Base-by-base conservation (phyloP, 306 rosid species). In the Sechiopsis laciniata region DNA sequence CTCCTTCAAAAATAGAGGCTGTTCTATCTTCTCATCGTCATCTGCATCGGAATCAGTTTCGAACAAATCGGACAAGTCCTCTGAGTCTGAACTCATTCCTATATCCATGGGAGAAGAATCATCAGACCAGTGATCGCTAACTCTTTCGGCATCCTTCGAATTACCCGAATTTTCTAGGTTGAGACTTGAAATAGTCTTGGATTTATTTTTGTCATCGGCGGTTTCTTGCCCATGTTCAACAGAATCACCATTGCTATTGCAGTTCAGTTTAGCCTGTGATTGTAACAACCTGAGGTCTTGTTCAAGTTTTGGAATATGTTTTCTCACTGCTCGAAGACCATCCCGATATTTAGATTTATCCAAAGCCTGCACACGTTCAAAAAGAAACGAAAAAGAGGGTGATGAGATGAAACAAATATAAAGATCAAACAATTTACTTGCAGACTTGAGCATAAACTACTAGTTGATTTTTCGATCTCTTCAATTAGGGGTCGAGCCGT, bases 311-410 rank as follows among this genome's bases (percentile, higher is more conserved):
- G 97, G 98, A 73, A 90, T 89, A 57, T 87, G 64, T 80, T 84
- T 89, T 80, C 95, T 84, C 68, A 94, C 92, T 70, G 97, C 92
- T 16, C 92, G 88, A 51, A 94, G 95, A 71, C 89, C 91, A 76
- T 94, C 99, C 83, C 86, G 76, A 37, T 89, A 85, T 78, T 87
- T 94, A 62, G 99, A 94, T 86, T 94, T 91, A 82, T 91, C 97
- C 87, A 94, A 81, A 82, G 96, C 99, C 98, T 93, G 85, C 61
- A 73, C 8, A 26, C 29, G 21, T 20, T 35, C 32, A 21, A 40
- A 66, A 66, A 17, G 45, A 54, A 73, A 46, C 59, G 57, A n/a
- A 6, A 62, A 80, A 73, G 60, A 50, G 73, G 50, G 15, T 2
- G 78, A 8, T 45, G 75, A 64, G 20, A 67, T 5, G 26, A 60